A percentile compares a stretch with the other conserved stretches of the same genome.
These are phyloP conservation scores for Primulina tabacum DNA, from an alignment of 257 asterid species.

Conservation along the genomic window DNA sequence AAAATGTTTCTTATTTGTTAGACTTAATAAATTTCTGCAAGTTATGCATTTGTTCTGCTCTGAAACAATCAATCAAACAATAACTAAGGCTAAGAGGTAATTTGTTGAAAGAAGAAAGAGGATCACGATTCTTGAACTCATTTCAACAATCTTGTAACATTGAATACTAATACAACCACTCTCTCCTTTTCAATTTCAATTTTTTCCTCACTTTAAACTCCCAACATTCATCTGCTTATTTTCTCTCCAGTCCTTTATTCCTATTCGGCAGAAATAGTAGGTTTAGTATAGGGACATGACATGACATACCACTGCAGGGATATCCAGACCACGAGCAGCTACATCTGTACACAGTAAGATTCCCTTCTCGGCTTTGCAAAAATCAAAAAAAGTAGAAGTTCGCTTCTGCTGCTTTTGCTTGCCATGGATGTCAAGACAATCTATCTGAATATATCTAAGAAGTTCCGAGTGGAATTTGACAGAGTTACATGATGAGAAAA, in stretches of 20 bases:
- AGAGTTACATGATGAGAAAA: constrained; percentile 89
- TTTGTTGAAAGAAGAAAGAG: neutral
- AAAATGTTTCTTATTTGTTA: neutral
- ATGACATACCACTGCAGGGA: constrained; percentile 86
- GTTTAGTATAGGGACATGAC: neutral
- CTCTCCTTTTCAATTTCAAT: neutral
- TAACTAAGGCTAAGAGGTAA: neutral
- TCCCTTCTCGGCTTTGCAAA: constrained; percentile 82
- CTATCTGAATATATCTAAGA: constrained; percentile 67
- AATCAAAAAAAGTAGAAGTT: constrained; percentile 75
- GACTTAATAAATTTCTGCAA: neutral
- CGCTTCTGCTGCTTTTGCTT: constrained; percentile 95
- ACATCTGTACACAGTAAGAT: constrained; percentile 89
- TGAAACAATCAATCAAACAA: neutral
- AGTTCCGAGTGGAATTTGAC: constrained; percentile 88
- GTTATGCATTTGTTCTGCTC: neutral
- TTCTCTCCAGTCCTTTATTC: neutral
- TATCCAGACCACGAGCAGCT: constrained; percentile 99
- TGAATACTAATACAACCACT: neutral
- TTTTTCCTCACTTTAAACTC: neutral
- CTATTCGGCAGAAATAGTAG: neutral
- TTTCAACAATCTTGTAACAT: neutral
- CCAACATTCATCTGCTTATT: constrained; percentile 3
- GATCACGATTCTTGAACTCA: neutral
- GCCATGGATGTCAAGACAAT: constrained; percentile 81